These are phyloP conservation scores for Apiotrichum montevideense DNA, from an alignment of 1,284 basidiomycete genomes.

Conservation along the genomic window DNA sequence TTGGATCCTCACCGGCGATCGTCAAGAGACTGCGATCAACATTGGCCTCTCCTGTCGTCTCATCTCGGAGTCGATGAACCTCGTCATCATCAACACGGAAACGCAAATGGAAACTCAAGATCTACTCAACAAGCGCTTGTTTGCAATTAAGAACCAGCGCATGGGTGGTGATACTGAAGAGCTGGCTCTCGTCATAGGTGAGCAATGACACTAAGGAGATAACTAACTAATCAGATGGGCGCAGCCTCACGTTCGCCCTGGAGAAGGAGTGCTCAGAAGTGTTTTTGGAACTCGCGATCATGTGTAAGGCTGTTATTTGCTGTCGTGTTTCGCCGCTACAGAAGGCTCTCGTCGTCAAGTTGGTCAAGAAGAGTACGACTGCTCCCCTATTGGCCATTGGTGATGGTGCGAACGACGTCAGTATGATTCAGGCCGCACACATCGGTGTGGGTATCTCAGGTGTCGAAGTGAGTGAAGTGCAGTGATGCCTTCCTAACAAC, in stretches of 20 bases:
- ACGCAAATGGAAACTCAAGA: constrained; percentile 74
- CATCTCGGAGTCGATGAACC: constrained; percentile 97
- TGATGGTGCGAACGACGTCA: constrained; percentile 58
- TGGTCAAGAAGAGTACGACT: constrained; percentile 94
- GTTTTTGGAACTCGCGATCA: constrained; percentile 91
- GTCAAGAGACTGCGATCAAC: constrained; percentile 99
- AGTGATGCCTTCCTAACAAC: neutral
- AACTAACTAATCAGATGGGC: constrained; percentile 63
- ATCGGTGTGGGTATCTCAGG: constrained; percentile 94
- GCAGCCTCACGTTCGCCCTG: constrained; percentile 84
- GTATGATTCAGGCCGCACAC: constrained; percentile 59
- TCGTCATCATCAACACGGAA: constrained; percentile 93
- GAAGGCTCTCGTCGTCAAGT: constrained; percentile 95
- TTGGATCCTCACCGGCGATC: constrained; percentile 96
- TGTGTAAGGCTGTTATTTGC: constrained; percentile 64
- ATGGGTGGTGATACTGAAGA: constrained; percentile 89
- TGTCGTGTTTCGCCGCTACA: constrained; percentile 91
- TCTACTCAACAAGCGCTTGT: constrained; percentile 80
- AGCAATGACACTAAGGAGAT: constrained; percentile 16
- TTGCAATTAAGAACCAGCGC: constrained; percentile 87
- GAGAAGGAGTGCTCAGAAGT: constrained; percentile 84
- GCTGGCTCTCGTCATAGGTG: constrained; percentile 88
- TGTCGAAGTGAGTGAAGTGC: constrained; percentile 56
- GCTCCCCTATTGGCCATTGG: constrained; percentile 86
- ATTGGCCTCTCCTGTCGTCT: constrained; percentile 95